Conservation (phyloP, 768 basidiomycete species). For the Mycena chlorophos region DNA sequence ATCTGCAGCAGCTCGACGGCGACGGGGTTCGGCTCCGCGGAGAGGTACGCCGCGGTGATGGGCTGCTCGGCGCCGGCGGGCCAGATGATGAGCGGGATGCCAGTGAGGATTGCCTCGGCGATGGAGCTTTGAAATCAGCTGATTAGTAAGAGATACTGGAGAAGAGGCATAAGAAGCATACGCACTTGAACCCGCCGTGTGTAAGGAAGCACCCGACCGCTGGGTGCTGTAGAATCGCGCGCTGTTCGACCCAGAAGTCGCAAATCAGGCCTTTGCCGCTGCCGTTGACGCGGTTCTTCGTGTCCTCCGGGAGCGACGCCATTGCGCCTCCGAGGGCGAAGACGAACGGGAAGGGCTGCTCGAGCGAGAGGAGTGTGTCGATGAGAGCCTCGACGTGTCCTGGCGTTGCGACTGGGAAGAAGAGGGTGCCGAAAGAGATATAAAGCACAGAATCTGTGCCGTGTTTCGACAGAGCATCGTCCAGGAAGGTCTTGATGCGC, state of each 20-base stretch:
- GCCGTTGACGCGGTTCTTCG: slow-evolving; percentile 7
- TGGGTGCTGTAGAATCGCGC: slow-evolving; percentile 8
- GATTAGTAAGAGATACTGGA: not conserved
- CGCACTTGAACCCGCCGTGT: slow-evolving; percentile 8
- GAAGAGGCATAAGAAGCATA: not conserved
- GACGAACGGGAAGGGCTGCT: slow-evolving; percentile 11
- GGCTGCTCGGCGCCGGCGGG: slow-evolving; percentile 5
- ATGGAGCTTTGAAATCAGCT: not conserved
- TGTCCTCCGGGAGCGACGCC: slow-evolving; percentile 5
- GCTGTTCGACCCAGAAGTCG: slow-evolving; percentile 11
- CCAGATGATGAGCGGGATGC: slow-evolving; percentile 9
- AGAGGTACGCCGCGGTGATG: not conserved
- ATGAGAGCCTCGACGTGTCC: slow-evolving; percentile 9
- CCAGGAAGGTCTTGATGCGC: slow-evolving; percentile 1
- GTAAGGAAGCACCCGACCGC: slow-evolving; percentile 8
- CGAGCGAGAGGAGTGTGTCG: slow-evolving; percentile 7
- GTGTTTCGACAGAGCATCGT: slow-evolving; percentile 1
- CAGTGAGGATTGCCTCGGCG: slow-evolving; percentile 1
- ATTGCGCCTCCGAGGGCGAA: slow-evolving; percentile 7
- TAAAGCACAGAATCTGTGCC: slow-evolving; percentile 14
- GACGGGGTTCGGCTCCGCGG: not conserved
- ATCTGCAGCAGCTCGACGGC: slow-evolving; percentile 8
- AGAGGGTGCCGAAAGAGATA: slow-evolving; percentile 19
- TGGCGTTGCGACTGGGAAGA: slow-evolving; percentile 14
- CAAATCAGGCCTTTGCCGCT: slow-evolving; percentile 12